These are phyloP conservation scores for Floccularia luteovirens DNA, from an alignment of 768 basidiomycete species.

Conservation along the genomic window DNA sequence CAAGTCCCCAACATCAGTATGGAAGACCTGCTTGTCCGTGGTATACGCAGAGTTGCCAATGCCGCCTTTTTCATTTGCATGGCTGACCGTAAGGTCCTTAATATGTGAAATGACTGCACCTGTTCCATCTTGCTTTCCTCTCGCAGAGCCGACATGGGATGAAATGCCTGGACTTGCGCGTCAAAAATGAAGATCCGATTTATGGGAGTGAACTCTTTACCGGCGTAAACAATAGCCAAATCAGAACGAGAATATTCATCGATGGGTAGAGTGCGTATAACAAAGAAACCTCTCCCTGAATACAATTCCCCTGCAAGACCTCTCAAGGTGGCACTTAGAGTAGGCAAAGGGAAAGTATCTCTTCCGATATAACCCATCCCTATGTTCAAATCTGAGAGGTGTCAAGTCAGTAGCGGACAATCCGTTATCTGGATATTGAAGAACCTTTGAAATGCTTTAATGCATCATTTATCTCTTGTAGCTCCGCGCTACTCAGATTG, in stretches of 20 bases:
- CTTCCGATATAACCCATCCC: constrained; percentile 25
- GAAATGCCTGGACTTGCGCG: constrained; percentile 29
- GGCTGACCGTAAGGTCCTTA: constrained; percentile 35
- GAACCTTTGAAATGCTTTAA: constrained; percentile 31
- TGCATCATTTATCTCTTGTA: constrained; percentile 31
- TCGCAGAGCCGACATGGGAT: constrained; percentile 34
- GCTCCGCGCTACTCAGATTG: constrained; percentile 20
- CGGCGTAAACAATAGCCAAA: constrained; percentile 33
- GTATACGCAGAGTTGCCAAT: constrained; percentile 39
- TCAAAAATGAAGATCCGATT: not conserved
- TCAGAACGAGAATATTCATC: constrained; percentile 31
- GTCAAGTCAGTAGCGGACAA: not conserved
- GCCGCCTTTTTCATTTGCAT: constrained; percentile 30
- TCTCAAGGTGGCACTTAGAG: constrained; percentile 23
- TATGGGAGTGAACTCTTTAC: constrained; percentile 12
- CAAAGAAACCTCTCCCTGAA: constrained; percentile 41
- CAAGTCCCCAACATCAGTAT: constrained; percentile 38
- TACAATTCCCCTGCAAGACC: constrained; percentile 32
- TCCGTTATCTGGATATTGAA: constrained; percentile 1
- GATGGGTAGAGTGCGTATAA: constrained; percentile 34
- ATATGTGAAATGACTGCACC: constrained; percentile 38
- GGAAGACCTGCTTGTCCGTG: constrained; percentile 43
- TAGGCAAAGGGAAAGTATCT: constrained; percentile 36
- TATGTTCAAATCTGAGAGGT: constrained; percentile 13
- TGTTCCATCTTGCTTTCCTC: constrained; percentile 35